Conservation (phyloP, 192 early-diverging fungal genomes). For the Backusella tuberculispora region DNA sequence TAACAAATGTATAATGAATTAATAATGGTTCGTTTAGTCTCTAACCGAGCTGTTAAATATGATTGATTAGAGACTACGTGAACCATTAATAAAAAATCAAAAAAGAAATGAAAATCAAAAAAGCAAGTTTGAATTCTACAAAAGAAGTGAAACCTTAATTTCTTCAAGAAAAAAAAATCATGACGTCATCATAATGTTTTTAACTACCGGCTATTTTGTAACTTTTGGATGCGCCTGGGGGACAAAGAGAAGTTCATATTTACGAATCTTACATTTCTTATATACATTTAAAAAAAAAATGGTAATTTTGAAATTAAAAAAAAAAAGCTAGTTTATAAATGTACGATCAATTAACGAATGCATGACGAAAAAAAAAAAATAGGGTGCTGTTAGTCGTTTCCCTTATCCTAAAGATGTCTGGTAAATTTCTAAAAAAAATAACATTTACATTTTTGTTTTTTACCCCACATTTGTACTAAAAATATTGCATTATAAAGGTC, state of each 20-base stretch:
- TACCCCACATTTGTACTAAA: not conserved
- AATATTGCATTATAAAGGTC: conserved; percentile 32
- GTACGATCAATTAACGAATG: too few species aligned
- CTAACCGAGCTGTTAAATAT: too few species aligned
- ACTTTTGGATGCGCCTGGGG: not conserved
- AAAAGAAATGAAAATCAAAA: too few species aligned
- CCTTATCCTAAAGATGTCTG: conserved; percentile 32
- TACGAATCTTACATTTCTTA: conserved; percentile 15
- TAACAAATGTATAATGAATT: too few species aligned
- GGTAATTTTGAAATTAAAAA: conserved; percentile 1
- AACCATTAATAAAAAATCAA: too few species aligned
- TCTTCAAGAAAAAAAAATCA: not conserved
- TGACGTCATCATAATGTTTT: not conserved
- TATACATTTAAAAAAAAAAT: not conserved
- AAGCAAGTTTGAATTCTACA: too few species aligned
- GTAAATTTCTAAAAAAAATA: not conserved
- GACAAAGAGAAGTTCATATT: not conserved
- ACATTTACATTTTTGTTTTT: not conserved
- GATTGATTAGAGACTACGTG: too few species aligned
- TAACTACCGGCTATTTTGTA: not conserved
- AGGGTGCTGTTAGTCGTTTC: conserved; percentile 34
- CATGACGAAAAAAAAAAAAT: too few species aligned
- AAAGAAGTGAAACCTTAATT: too few species aligned
- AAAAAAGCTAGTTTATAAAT: too few species aligned
- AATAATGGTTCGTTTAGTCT: too few species aligned